Percentiles rank a stretch among this genome's conserved stretches.
Conservation (phyloP, 768 basidiomycete species). For the Rhodotorula toruloides region DNA sequence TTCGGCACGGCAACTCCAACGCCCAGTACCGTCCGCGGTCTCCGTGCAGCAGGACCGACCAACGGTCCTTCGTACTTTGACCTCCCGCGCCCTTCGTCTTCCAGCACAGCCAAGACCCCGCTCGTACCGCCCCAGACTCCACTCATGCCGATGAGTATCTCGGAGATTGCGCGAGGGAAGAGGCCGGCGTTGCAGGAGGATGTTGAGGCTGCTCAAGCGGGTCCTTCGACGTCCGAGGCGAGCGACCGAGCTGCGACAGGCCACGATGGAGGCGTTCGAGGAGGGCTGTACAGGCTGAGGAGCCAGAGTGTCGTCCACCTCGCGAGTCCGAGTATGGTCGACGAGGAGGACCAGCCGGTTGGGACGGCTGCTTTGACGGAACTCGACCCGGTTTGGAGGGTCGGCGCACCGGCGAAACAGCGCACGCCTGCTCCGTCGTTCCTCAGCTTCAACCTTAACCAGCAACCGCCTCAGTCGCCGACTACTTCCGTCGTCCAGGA, state of each 20-base stretch:
- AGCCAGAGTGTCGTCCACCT: slow-evolving; percentile 26
- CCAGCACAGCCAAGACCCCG: slow-evolving; percentile 14
- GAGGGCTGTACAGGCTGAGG: slow-evolving; percentile 16
- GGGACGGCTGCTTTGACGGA: slow-evolving; percentile 18
- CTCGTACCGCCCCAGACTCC: slow-evolving; percentile 19
- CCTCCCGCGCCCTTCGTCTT: slow-evolving; percentile 14
- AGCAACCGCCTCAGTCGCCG: slow-evolving; percentile 32
- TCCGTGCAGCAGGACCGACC: slow-evolving; percentile 9
- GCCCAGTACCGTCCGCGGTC: slow-evolving; percentile 22
- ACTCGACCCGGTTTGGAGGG: slow-evolving; percentile 33
- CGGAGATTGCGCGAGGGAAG: slow-evolving; percentile 25
- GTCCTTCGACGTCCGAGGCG: background rate
- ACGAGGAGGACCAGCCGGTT: slow-evolving; percentile 27
- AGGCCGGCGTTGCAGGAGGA: slow-evolving; percentile 39
- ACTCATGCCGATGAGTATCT: slow-evolving; percentile 22
- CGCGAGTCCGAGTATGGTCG: slow-evolving; percentile 33
- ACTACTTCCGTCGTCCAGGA: slow-evolving; percentile 33
- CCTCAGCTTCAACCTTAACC: slow-evolving; percentile 10
- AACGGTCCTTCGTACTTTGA: slow-evolving; percentile 38
- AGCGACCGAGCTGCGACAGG: background rate
- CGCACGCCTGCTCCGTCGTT: slow-evolving; percentile 24
- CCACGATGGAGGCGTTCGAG: background rate
- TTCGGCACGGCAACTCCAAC: slow-evolving; percentile 37
- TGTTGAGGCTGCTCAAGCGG: slow-evolving; percentile 11
- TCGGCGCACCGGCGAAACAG: background rate